Base-by-base conservation (phyloP, 768 basidiomycete species). In the Cystofilobasidium bisporidii region DNA sequence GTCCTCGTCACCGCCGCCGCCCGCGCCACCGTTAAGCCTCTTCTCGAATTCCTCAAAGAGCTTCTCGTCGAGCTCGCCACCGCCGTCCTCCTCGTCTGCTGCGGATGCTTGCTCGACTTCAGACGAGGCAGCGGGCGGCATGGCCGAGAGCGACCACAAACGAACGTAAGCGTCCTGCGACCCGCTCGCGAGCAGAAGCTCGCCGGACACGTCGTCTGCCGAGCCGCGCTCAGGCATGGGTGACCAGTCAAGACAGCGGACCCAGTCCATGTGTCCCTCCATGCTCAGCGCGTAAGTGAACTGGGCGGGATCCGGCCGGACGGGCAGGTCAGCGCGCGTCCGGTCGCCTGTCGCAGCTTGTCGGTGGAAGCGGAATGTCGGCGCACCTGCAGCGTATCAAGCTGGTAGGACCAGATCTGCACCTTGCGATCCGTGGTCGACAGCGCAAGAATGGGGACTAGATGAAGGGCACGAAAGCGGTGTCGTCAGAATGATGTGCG, bases 101-200 rank as follows among this genome's bases (percentile, higher is more conserved):
- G 64, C 53, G 58, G 63, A 40, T 73, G 73, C 45, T 58, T 56
- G 26, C 41, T 72, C 63, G 2, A 18, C 3, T 32, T 75, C 70
- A 18, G 41, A 36, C 4, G 55, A 22, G 0, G 40, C 24, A 17
- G 55, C 17, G 3, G 3, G 60, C 76, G 38, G 84, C 76, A 22
- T 79, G 74, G 53, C 87, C 15, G 53, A 84, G 70, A 99, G 85
- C 66, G 85, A 86, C 96, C 96, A 99, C 5, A 98, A 79, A 47
- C 96, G 86, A 63, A 98, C 89, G 33, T 89, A 93, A 11, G 86
- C 85, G 75, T 99, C 96, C 78, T 98, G 96, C 12, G 92, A 93
- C 1, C 91, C 96, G 28, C 92, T 93, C 1, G 96, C 93, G 43
- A 99, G 81, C 0, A 87, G 75, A 11, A 97, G 80, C 36, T 79